Conservation (phyloP, 1,284 basidiomycete species). For the Cryptococcus hybrid region DNA sequence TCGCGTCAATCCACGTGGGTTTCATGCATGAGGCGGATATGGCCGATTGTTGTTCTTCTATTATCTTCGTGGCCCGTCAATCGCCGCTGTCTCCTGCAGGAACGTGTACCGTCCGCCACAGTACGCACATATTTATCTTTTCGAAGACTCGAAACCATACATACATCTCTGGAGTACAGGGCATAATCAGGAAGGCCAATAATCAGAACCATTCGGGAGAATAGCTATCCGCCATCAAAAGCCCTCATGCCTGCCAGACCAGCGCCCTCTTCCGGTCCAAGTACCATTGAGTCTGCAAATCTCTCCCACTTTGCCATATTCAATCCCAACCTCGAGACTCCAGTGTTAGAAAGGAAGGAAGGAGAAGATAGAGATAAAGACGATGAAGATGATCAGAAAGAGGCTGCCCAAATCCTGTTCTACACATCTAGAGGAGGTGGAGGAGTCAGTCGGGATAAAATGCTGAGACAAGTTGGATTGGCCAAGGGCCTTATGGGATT, state of each 20-base stretch:
- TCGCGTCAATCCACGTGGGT: too few relatives aligned
- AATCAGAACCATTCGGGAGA: neutral
- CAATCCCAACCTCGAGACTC: conserved; percentile 33
- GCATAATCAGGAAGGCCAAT: too few relatives aligned
- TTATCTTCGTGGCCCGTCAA: too few relatives aligned
- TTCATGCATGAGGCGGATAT: too few relatives aligned
- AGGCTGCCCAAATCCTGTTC: conserved; percentile 46
- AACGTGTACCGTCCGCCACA: too few relatives aligned
- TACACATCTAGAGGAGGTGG: conserved; percentile 38
- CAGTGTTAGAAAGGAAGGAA: neutral
- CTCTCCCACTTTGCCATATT: conserved; percentile 46
- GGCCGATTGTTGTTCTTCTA: too few relatives aligned
- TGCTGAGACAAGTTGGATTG: conserved; percentile 44
- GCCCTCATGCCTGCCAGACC: neutral
- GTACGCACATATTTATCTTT: too few relatives aligned
- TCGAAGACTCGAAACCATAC: too few relatives aligned
- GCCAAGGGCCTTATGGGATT: conserved; percentile 46
- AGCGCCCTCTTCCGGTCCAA: conserved; percentile 3
- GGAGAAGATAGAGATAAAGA: conserved; percentile 28
- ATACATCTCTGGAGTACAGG: too few relatives aligned
- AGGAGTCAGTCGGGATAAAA: conserved; percentile 39
- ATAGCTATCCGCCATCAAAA: neutral
- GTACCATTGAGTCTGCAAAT: conserved; percentile 13
- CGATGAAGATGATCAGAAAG: conserved; percentile 40
- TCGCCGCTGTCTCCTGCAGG: too few relatives aligned